Evolutionary conservation across 2,329 filamentous ascomycete species (phyloP), one percentile per base, ranked within the genome.

Genomic region (Penicillium sclerotiorum): DNA sequence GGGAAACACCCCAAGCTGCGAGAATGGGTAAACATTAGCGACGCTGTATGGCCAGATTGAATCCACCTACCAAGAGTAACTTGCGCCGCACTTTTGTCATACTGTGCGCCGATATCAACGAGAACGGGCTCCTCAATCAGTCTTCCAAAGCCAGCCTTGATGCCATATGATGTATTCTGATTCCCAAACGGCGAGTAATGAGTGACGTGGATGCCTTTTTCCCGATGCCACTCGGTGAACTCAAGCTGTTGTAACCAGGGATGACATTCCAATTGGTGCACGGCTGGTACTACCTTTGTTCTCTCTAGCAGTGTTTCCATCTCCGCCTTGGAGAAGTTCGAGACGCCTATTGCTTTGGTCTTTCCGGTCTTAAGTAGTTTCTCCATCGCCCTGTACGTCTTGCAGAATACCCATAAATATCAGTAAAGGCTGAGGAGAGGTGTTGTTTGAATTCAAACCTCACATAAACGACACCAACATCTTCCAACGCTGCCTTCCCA

Each of bases 121-220:
- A 83, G 58, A 1, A 73, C 66, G 1, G 76, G 75, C 45, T 81
- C 77, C 4, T 82, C 77, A 39, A 82, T 79, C 43, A 82, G 53
- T 56, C 77, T 78, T 7, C 70, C 72, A 33, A 75, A 64, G n/a
- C 72, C 66, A 47, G 73, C 64, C 13, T 72, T 74, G 8, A 63
- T 65, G 30, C 62, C 63, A 61, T 82, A 82, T 21, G 78, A 65
- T 46, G 72, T 64, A 57, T 82, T 82, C 63, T 76, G 71, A 61
- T 82, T 81, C 22, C 80, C 80, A 28, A 81, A 78, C 1, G 80
- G 77, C 27, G 76, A 80, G 63, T 82, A 82, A 47, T 80, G 77
- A 4, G 76, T 80, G 50, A 82, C 60, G 59, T 81, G 79, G 52
- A 82, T 81, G 25, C 74, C 74, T 45, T 78, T 74, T 11, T 65